Base-by-base conservation (phyloP, 345 rosid species). In the Gossypium anomalum region DNA sequence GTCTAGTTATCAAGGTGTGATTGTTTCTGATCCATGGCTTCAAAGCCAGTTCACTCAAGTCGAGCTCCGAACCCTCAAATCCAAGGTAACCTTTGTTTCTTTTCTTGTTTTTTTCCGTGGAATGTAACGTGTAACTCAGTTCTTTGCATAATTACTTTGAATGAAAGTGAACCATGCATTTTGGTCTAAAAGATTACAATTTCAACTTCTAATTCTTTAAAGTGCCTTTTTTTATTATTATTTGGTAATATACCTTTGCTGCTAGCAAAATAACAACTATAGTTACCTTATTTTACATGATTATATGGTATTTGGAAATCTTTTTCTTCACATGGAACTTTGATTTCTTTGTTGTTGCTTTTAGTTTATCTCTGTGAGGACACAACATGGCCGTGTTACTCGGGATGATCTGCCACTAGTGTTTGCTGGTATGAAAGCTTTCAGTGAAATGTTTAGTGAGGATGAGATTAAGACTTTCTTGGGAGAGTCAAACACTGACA, bases 11-110 rank as follows among this genome's bases (percentile, higher is more conserved):
- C 94, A 84, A 76, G 99, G 99, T 65, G 95, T 95, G 38, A 74
- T 89, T 67, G 97, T 95, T 75, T 91, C 98, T 81, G 99, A 95
- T 93, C 93, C 90, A 80, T 87, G 91, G 98, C 91, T 95, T 72
- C 99, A 95, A 63, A 86, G 99, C 82, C 97, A 95, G 80, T 95
- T 95, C 90, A 95, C 99, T 65, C 99, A 95, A 85, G 99, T 96
- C n/a, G 97, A 96, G 82, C 85, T 93, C 17, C 98, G 98, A 14
- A 86, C 94, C 56, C 97, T 96, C 58, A 96, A 96, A 85, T 90
- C 99, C 65, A 89, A 88, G 93, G 98, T 92, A 80, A 23, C n/a
- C 9, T 56, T 2, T 13, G 19, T 64, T 59, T 13, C 51, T 20
- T 17, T 75, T 70, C 1, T 2, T 48, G 27, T 23, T 22, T 63